A percentile compares a stretch with the other conserved stretches of the same genome.
Conservation (phyloP, 1,284 basidiomycete genomes). For the Blastosporella zonata region DNA sequence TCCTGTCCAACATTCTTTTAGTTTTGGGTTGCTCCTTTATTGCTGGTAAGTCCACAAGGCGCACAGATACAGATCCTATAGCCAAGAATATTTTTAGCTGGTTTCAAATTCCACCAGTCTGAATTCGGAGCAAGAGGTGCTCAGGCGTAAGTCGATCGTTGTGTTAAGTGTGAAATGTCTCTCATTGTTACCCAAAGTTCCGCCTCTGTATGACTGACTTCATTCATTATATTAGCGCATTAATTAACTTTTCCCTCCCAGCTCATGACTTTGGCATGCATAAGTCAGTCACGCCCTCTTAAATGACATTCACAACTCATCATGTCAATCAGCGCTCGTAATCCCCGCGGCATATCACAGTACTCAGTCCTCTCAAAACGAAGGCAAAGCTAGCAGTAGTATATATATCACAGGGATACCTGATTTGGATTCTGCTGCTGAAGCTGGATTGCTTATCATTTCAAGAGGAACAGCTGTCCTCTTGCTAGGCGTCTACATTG, state of each 20-base stretch:
- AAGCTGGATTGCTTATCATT: conserved; percentile 67
- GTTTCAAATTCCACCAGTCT: conserved; percentile 64
- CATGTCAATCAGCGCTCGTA: conserved; percentile 59
- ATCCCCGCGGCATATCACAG: conserved; percentile 88
- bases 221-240: conserved; percentile 5
- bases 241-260: conserved; percentile 26
- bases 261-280: conserved; percentile 86
- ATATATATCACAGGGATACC: conserved; percentile 1
- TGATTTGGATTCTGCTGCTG: conserved; percentile 26
- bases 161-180: conserved; percentile 16
- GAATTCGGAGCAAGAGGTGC: conserved; percentile 81
- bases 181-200: conserved; percentile 36
- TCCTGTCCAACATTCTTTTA: conserved; percentile 86
- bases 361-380: conserved; percentile 31
- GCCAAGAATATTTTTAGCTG: conserved; percentile 39
- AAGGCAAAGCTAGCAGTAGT: conserved; percentile 6
- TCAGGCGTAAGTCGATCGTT: conserved; percentile 63
- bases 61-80: conserved; percentile 18
- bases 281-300: conserved; percentile 53
- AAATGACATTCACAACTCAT: conserved; percentile 5
- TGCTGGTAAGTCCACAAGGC: conserved; percentile 43
- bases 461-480: conserved; percentile 85
- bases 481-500: conserved; percentile 78
- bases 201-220: conserved; percentile 51
- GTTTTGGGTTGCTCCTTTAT: conserved; percentile 89